phyloP scores from a whole-genome alignment of 176 grass and related monocot species.

The Raddia guianensis region DNA sequence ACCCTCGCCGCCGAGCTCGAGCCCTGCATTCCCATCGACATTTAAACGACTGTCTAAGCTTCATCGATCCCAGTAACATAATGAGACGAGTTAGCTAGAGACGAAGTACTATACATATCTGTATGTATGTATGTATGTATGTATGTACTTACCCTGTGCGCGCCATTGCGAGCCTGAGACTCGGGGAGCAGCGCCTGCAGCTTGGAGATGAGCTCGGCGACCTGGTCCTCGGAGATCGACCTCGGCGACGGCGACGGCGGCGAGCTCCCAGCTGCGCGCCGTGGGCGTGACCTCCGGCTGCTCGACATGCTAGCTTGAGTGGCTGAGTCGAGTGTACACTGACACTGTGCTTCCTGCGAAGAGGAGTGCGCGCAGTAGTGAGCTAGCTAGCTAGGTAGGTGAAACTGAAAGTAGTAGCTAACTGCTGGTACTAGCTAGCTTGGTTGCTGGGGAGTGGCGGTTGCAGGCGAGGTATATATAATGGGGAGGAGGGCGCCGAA shows the following conservation, averaged over 20 bases:
- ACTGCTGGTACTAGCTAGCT: not conserved
- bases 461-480: constrained; percentile 51
- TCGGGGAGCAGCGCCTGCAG: constrained; percentile 73
- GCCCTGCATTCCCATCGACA: constrained; percentile 40
- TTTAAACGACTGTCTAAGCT: not conserved
- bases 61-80: no score
- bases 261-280: constrained; percentile 46
- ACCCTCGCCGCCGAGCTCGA: constrained; percentile 60
- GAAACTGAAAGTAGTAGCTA: not conserved
- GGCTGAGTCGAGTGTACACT: not conserved
- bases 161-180: constrained; percentile 51
- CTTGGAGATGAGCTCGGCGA: constrained; percentile 78
- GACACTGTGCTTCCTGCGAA: not conserved
- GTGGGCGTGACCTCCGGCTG: constrained; percentile 62
- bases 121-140: no score
- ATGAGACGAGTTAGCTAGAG: not conserved
- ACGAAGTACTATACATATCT: not conserved
- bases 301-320: constrained; percentile 57
- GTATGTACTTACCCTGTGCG: constrained; percentile 46
- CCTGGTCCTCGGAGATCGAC: constrained; percentile 70
- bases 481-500: not conserved
- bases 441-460: constrained; percentile 21
- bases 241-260: constrained; percentile 39
- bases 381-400: not conserved
- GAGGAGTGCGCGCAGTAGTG: not conserved